These are phyloP conservation scores for Alternaria triticimaculans DNA, from an alignment of 2,329 filamentous ascomycete species.

Conservation along the genomic window DNA sequence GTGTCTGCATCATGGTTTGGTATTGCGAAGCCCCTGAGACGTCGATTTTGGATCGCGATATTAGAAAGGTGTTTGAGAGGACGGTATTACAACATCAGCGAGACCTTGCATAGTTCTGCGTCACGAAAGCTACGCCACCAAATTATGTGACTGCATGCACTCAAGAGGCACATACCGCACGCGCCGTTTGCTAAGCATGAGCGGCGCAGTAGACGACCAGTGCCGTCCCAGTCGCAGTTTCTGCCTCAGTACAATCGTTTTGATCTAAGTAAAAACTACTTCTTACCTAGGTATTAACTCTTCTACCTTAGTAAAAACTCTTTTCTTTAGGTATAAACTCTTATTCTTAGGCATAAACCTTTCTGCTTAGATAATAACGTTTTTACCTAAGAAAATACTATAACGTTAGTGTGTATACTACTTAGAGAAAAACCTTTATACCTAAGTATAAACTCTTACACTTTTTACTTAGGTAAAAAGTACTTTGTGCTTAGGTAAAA, in stretches of 20 bases:
- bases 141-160: not conserved
- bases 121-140: not conserved
- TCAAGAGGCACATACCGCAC: not conserved
- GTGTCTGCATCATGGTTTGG: not conserved
- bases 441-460: too few relatives aligned
- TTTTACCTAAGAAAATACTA: not conserved
- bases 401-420: fast-evolving
- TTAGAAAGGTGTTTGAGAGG: fast-evolving
- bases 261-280: not conserved
- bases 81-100: not conserved
- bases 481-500: too few relatives aligned
- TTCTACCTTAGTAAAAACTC: not conserved
- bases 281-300: not conserved
- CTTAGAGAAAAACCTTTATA: not conserved
- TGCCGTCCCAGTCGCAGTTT: not conserved
- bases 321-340: too few relatives aligned
- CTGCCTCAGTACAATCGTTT: not conserved
- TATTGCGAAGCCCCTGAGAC: not conserved
- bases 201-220: not conserved
- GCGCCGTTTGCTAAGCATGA: not conserved
- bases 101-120: not conserved
- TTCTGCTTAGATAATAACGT: not conserved
- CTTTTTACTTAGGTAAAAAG: not conserved
- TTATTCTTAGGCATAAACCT: too few relatives aligned
- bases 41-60: not conserved